These are phyloP conservation scores for Neurospora sp. DNA, from an alignment of 495 filamentous ascomycete species.

Conservation along the genomic window DNA sequence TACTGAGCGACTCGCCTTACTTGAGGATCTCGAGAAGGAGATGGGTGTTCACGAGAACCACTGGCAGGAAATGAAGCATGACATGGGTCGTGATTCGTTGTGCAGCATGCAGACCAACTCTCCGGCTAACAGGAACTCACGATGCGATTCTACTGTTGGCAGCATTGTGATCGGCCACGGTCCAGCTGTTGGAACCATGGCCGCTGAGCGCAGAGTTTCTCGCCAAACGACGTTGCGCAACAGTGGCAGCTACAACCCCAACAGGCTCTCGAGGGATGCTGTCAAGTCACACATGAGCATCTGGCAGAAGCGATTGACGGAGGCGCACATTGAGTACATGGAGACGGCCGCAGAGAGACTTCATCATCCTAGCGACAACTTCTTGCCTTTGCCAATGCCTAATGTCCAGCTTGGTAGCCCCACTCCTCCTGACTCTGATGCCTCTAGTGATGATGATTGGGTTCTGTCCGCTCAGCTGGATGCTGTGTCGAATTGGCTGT, in stretches of 20 bases:
- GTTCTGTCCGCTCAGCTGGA: slow-evolving; percentile 17
- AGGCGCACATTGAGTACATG: slow-evolving; percentile 36
- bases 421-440: slow-evolving; percentile 38
- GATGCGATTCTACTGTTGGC: slow-evolving; percentile 14
- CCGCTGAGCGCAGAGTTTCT: slow-evolving; percentile 26
- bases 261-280: slow-evolving; percentile 5
- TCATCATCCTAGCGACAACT: slow-evolving; percentile 27
- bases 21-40: slow-evolving; percentile 44
- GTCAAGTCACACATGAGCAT: slow-evolving; percentile 12
- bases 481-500: slow-evolving; percentile 7
- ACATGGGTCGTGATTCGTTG: slow-evolving; percentile 37
- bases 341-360: slow-evolving; percentile 30
- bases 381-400: slow-evolving; percentile 28
- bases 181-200: slow-evolving; percentile 16
- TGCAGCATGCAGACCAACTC: slow-evolving; percentile 31
- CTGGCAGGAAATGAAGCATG: slow-evolving; percentile 41
- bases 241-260: slow-evolving; percentile 15
- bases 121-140: slow-evolving; percentile 15
- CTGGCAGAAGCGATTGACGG: slow-evolving; percentile 26
- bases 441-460: slow-evolving; percentile 20
- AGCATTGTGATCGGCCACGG: slow-evolving; percentile 6
- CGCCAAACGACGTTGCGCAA: slow-evolving; percentile 21
- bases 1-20: slow-evolving; percentile 29
- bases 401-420: slow-evolving; percentile 34
- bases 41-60: slow-evolving; percentile 41